Percentiles rank a stretch among this genome's conserved stretches.
These are phyloP conservation scores for Porcisia hertigi DNA, from an alignment of 208 protist genomes.

Conservation along the genomic window DNA sequence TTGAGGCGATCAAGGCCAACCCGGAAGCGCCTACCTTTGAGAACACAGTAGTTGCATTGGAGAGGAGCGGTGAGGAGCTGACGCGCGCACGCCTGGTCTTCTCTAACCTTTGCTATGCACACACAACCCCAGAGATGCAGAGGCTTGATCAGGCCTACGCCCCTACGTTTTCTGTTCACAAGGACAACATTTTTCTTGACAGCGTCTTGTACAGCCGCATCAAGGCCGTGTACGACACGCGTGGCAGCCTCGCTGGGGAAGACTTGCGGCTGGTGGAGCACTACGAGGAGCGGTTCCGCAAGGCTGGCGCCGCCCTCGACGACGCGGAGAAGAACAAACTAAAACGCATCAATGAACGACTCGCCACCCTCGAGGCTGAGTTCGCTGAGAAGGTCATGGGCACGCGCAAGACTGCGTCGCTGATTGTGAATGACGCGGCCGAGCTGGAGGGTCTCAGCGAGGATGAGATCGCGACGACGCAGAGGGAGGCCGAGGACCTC, in stretches of 20 bases:
- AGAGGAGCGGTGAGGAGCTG: constrained; percentile 38
- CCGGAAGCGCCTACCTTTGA: constrained; percentile 38
- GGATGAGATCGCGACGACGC: constrained; percentile 33
- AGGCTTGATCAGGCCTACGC: constrained; percentile 46
- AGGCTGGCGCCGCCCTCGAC: constrained; percentile 40
- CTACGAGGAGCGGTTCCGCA: constrained; percentile 38
- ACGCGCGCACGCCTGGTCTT: constrained; percentile 29
- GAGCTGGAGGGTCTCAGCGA: constrained; percentile 47
- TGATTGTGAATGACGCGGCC: constrained; percentile 38
- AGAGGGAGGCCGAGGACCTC: constrained; percentile 35
- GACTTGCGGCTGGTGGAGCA: constrained; percentile 43
- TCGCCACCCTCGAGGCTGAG: constrained; percentile 36
- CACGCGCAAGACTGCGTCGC: constrained; percentile 28
- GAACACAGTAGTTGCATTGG: constrained; percentile 57
- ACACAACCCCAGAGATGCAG: constrained; percentile 50
- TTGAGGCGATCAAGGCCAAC: constrained; percentile 29
- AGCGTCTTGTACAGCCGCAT: constrained; percentile 43
- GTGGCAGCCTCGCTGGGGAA: constrained; percentile 37
- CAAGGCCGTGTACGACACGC: constrained; percentile 45
- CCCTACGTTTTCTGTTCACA: constrained; percentile 36
- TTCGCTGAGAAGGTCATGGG: constrained; percentile 47
- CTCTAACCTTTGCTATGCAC: constrained; percentile 40
- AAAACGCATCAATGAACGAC: constrained; percentile 44
- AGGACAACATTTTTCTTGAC: constrained; percentile 54
- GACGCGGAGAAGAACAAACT: constrained; percentile 41